Conservation (phyloP, 208 protist genomes). For the Leishmania arabica region DNA sequence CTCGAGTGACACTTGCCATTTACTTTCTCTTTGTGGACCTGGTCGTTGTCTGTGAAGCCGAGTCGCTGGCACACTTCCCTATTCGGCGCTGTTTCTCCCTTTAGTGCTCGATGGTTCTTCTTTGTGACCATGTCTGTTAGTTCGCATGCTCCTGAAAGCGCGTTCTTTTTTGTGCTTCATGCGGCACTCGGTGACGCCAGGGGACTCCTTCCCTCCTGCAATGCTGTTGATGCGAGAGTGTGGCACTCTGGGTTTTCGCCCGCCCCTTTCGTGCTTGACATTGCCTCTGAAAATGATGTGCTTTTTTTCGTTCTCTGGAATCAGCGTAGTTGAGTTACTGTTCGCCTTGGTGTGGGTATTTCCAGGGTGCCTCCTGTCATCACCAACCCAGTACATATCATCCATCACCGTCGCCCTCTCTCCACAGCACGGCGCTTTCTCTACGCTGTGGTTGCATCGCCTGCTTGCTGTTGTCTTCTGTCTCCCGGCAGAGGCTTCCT, state of each 20-base stretch:
- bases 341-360: not conserved
- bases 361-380: not conserved
- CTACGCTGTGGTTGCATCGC: not conserved
- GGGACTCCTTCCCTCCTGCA: too few relatives aligned
- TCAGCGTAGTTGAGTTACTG: not conserved
- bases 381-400: not conserved
- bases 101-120: not conserved
- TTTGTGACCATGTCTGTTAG: not conserved
- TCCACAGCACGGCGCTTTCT: not conserved
- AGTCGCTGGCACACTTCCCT: not conserved
- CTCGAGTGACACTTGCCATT: too few relatives aligned
- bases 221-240: not conserved
- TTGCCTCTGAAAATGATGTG: not conserved
- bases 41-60: not conserved
- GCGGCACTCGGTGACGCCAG: not conserved
- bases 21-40: not conserved
- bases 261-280: not conserved
- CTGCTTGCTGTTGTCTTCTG: not conserved
- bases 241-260: not conserved
- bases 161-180: not conserved
- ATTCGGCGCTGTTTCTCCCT: not conserved
- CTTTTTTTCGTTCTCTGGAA: not conserved
- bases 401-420: not conserved
- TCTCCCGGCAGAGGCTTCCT: not conserved
- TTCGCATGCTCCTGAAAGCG: not conserved